These are phyloP conservation scores for Epichloe gansuensis DNA, from an alignment of 2,329 filamentous ascomycete species.

Conservation along the genomic window DNA sequence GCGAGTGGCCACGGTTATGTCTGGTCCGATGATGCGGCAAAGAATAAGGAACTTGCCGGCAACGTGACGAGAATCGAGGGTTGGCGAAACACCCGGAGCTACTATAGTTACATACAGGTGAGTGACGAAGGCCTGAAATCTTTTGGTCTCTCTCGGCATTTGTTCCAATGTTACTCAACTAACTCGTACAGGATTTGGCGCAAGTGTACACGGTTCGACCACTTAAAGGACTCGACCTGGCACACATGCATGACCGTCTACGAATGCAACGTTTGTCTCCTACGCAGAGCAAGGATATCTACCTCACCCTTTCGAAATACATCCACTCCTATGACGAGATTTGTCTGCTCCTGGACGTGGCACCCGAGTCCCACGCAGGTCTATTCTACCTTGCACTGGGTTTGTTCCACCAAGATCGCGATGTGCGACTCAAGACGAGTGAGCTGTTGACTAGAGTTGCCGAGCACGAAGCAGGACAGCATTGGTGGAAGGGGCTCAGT, in stretches of 20 bases:
- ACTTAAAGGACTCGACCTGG: slow-evolving; percentile 70
- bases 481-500: slow-evolving; percentile 82
- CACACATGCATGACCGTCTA: slow-evolving; percentile 85
- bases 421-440: slow-evolving; percentile 65
- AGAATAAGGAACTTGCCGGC: slow-evolving; percentile 75
- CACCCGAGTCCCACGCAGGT: slow-evolving; percentile 74
- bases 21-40: slow-evolving; percentile 73
- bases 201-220: slow-evolving; percentile 52
- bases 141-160: not conserved
- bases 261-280: slow-evolving; percentile 68
- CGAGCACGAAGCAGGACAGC: slow-evolving; percentile 78
- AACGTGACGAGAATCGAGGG: slow-evolving; percentile 91
- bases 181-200: slow-evolving; percentile 42
- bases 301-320: slow-evolving; percentile 62
- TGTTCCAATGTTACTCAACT: not conserved
- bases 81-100: slow-evolving; percentile 90
- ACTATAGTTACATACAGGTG: slow-evolving; percentile 88
- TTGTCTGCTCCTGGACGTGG: slow-evolving; percentile 67
- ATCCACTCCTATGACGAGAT: slow-evolving; percentile 76
- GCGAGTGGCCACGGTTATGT: slow-evolving; percentile 84
- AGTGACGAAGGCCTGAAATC: slow-evolving; percentile 8
- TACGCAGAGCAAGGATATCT: slow-evolving; percentile 69
- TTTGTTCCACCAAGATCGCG: slow-evolving; percentile 75
- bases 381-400: slow-evolving; percentile 86
- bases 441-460: slow-evolving; percentile 71